Conservation (phyloP, 768 basidiomycete genomes). For the Boletus reticuloceps region DNA sequence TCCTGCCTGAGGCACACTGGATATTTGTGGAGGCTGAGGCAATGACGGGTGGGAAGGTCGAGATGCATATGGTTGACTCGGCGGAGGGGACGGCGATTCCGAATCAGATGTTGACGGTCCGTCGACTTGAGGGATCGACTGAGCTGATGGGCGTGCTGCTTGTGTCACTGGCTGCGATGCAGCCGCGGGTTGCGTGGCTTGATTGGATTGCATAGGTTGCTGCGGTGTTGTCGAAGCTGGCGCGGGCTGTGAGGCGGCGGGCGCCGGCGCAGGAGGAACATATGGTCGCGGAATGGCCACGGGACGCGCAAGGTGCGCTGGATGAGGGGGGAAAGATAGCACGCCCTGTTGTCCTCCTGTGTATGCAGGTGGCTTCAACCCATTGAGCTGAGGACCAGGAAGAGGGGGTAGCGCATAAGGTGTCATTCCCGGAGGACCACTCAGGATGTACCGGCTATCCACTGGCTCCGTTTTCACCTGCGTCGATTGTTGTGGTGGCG, state of each 20-base stretch:
- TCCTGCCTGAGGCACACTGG: constrained; percentile 36
- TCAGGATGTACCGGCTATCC: constrained; percentile 66
- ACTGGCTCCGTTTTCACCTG: constrained; percentile 74
- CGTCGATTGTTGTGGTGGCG: constrained; percentile 34
- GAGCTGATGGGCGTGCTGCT: constrained; percentile 19
- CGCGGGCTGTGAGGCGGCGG: constrained; percentile 25
- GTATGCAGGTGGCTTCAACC: constrained; percentile 47
- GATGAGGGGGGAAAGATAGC: constrained; percentile 48
- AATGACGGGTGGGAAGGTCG: constrained; percentile 71
- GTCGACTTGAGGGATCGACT: constrained; percentile 73
- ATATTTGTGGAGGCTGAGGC: constrained; percentile 53
- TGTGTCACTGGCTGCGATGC: constrained; percentile 16
- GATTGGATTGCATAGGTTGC: constrained; percentile 20
- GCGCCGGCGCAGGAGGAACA: constrained; percentile 10
- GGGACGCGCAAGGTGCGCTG: constrained; percentile 28
- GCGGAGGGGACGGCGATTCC: constrained; percentile 69
- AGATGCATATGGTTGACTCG: constrained; percentile 59
- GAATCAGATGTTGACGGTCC: constrained; percentile 70
- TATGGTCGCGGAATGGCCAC: constrained; percentile 23
- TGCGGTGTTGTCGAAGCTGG: constrained; percentile 9
- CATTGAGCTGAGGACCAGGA: constrained; percentile 63
- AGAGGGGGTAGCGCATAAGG: constrained; percentile 58
- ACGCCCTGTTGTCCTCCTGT: constrained; percentile 60
- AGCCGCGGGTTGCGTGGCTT: constrained; percentile 6
- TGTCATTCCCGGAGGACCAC: constrained; percentile 37